phyloP scores from a whole-genome alignment of 1,284 basidiomycete genomes.

The Quambalaria eucalypti region DNA sequence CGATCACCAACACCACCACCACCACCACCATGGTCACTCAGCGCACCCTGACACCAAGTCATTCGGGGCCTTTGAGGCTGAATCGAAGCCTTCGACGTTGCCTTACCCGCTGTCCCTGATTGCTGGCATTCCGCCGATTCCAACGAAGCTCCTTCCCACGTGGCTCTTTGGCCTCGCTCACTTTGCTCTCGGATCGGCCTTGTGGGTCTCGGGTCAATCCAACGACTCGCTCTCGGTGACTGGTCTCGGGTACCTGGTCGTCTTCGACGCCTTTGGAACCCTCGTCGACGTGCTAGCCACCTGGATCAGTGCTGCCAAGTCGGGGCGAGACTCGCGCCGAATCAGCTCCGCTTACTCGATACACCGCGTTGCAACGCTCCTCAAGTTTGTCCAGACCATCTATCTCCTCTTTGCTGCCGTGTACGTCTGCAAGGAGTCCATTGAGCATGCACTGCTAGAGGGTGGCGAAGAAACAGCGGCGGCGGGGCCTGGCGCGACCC shows the following conservation, averaged over 20 bases:
- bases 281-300: conserved; percentile 10
- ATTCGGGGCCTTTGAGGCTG: background rate
- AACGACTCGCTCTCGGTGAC: conserved; percentile 77
- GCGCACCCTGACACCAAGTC: background rate
- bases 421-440: conserved; percentile 85
- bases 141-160: background rate
- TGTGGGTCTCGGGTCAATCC: conserved; percentile 89
- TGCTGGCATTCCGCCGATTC: background rate
- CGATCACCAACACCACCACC: conserved; percentile 1
- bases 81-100: too few relatives aligned
- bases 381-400: conserved; percentile 76
- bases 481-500: background rate
- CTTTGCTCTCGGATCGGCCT: conserved; percentile 52
- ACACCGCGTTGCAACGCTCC: conserved; percentile 64
- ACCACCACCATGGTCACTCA: background rate
- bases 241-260: conserved; percentile 86
- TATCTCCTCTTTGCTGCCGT: conserved; percentile 83
- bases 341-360: background rate
- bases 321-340: background rate
- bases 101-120: background rate
- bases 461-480: conserved; percentile 8
- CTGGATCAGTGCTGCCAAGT: background rate
- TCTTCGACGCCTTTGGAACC: conserved; percentile 66
- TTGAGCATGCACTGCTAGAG: conserved; percentile 49
- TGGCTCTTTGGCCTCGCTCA: conserved; percentile 48